Conservation (phyloP, 2,329 filamentous ascomycete genomes). For the Purpureocillium takamizusanense region DNA sequence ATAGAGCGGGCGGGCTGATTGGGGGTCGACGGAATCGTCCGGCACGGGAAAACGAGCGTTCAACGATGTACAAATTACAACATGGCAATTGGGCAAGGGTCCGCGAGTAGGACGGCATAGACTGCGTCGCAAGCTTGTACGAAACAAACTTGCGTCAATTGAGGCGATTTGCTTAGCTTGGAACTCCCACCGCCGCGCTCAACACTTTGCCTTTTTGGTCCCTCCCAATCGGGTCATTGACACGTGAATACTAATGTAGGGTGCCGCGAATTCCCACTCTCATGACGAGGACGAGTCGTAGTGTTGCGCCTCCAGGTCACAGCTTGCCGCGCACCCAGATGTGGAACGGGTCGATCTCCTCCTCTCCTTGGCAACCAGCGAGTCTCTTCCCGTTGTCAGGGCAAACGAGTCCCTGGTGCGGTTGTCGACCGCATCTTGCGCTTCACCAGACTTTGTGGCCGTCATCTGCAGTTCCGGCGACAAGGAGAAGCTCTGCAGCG, state of each 20-base stretch:
- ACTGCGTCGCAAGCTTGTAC: conserved; percentile 4
- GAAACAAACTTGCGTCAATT: conserved; percentile 1
- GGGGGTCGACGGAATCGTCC: not conserved
- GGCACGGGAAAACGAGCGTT: conserved; percentile 4
- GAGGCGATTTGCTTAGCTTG: conserved; percentile 5
- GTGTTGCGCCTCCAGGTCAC: conserved; percentile 10
- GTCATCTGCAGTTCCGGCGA: not conserved
- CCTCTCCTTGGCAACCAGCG: conserved; percentile 8
- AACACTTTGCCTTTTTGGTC: not conserved
- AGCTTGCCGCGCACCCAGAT: conserved; percentile 1
- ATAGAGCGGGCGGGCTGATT: conserved; percentile 14
- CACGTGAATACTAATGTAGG: conserved; percentile 3
- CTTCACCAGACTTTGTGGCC: not conserved
- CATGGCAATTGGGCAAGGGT: conserved; percentile 4
- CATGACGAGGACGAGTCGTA: conserved; percentile 1
- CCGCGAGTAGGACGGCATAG: conserved; percentile 9
- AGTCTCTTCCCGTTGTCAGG: conserved; percentile 12
- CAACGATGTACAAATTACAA: conserved; percentile 17
- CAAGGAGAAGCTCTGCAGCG: conserved; percentile 3
- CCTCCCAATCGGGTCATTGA: not conserved
- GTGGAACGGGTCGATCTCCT: conserved; percentile 8
- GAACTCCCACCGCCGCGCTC: not conserved
- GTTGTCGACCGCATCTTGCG: not conserved
- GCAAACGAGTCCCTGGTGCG: conserved; percentile 9
- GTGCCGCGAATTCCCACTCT: not conserved